phyloP scores from a whole-genome alignment of 2,329 filamentous ascomycete genomes.

The Knufia fluminis region DNA sequence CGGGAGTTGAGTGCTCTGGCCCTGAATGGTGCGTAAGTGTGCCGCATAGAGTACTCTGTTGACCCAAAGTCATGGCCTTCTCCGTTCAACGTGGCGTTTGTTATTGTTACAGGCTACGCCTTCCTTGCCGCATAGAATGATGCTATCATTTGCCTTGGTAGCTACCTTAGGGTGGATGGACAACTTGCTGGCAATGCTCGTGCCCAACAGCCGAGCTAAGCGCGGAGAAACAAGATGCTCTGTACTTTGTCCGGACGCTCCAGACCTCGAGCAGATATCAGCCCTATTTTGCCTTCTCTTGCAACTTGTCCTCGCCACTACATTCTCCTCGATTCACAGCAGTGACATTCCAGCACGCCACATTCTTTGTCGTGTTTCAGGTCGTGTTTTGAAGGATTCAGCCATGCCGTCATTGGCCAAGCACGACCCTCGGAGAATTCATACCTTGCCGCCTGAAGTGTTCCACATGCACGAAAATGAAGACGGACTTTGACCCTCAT shows the following conservation, averaged over 20 bases:
- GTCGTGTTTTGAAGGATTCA: neutral
- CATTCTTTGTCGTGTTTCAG: neutral
- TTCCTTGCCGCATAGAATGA: neutral
- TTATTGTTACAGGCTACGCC: neutral
- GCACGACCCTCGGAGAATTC: neutral
- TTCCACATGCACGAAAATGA: neutral
- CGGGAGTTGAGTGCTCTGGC: too few species aligned
- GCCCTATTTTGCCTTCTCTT: neutral
- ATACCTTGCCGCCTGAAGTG: neutral
- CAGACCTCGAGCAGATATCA: neutral
- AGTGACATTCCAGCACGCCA: neutral
- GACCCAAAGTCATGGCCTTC: too few species aligned
- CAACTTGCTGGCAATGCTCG: neutral
- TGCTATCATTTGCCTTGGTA: neutral
- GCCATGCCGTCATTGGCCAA: conserved; percentile 1
- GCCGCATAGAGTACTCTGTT: too few species aligned
- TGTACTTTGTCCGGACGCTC: neutral
- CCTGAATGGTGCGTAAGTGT: too few species aligned
- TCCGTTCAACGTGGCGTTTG: too few species aligned
- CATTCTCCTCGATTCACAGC: neutral
- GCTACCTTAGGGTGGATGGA: neutral
- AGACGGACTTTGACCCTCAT: neutral
- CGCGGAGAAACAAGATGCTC: neutral
- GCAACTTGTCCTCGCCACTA: neutral
- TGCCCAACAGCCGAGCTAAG: conserved; percentile 4